Base-by-base conservation (phyloP, 257 asterid genomes). In the Ilex aquifolium region DNA sequence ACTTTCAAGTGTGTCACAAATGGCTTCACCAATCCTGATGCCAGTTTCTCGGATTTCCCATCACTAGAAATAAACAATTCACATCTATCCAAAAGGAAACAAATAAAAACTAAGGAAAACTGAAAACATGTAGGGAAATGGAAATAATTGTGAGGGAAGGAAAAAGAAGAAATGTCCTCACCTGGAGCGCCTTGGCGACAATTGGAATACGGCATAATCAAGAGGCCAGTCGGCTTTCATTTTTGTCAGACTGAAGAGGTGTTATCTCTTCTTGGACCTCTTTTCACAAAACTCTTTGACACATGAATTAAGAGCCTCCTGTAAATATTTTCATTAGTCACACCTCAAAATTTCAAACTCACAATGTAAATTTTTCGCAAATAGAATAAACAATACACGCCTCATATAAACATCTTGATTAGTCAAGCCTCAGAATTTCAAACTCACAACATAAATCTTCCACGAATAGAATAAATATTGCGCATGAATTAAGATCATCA, bases 1-100 rank as follows among this genome's bases (percentile, higher is more conserved):
- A 81, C 76, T 75, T 86, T 85, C 58, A 93, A 72, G 72, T 93
- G 93, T 13, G 88, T 62, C 65, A 84, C 80, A 67, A 90, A 90
- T 52, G 97, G 97, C 79, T 93, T 87, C 72, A 90, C 74, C 63
- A 85, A 79, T 52, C 99, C 99, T 10, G 99, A 90, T 13, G 99
- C 97, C 44, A 93, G 82, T 67, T 85, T 93, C 83, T 93, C 99
- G 2, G 75, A 80, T 76, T 74, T 80, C 60, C 95, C 91, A 69
- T 77, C 80, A 40, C 93, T 76, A 53, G 90, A 83, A 75, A 86
- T 93, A 63, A 85, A 80, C 79, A 92, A 85, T 69, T 92, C 97
- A 57, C 95, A 92, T 74, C 97, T 92, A 86, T 59, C 69, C 65
- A 67, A 72, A 70, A 32, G 40, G 61, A 36, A 79, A n/a, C 4